A percentile compares a stretch with the other conserved stretches of the same genome.
These are phyloP conservation scores for Paradendryphiella salina DNA, from an alignment of 2,329 filamentous ascomycete species.

Conservation along the genomic window DNA sequence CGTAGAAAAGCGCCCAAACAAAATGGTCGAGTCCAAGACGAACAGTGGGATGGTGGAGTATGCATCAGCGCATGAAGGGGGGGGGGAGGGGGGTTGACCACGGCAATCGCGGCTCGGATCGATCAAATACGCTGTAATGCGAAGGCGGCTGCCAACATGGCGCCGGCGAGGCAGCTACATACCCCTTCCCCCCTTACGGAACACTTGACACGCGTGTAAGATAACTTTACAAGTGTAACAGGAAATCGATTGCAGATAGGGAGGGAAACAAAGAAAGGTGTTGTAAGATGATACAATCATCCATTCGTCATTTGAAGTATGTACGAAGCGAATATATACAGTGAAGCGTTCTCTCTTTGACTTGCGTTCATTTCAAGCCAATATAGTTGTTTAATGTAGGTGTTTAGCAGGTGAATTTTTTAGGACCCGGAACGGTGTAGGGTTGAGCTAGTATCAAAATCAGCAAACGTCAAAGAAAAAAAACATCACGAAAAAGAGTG, in stretches of 20 bases:
- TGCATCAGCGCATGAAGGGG: no score
- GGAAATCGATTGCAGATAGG: neutral
- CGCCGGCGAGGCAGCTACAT: no score
- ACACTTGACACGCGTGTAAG: no score
- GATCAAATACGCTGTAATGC: no score
- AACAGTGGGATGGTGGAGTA: no score
- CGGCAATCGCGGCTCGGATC: no score
- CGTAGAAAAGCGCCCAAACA: neutral
- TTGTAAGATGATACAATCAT: neutral
- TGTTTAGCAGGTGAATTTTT: constrained; percentile 36
- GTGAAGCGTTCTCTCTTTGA: neutral
- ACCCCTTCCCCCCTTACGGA: no score
- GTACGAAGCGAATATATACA: constrained; percentile 17
- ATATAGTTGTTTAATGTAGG: neutral
- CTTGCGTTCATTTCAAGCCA: no score
- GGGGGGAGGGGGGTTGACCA: no score
- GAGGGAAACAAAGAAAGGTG: neutral
- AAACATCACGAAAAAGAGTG: neutral
- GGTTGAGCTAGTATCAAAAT: constrained; percentile 21
- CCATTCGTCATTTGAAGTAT: neutral
- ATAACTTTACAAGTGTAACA: neutral
- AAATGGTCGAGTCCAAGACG: no score
- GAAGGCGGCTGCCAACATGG: no score
- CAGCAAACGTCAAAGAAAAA: neutral
- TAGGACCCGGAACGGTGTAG: constrained; percentile 37